A percentile compares a stretch with the other conserved stretches of the same genome.
Evolutionary conservation across 148 eudicot genomes (phyloP).

Genomic region (Vaccinium vitisidaea): DNA sequence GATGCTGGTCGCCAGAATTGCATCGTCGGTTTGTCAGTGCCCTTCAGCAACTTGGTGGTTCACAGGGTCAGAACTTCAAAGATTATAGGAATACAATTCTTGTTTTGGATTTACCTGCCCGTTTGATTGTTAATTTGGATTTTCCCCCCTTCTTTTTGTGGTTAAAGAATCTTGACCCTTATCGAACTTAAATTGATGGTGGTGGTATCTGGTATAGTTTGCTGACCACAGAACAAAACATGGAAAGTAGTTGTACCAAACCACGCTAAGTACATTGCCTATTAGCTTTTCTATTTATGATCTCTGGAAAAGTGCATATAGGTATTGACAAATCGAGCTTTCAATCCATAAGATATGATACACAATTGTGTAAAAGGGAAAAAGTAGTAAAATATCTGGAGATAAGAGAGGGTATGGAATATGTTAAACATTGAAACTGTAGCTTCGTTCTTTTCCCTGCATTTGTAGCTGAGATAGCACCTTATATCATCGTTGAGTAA

Average conservation of each 20-base stretch:
- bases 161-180: background rate
- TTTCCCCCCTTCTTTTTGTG: background rate
- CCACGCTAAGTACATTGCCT: background rate
- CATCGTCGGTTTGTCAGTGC: constrained; percentile 74
- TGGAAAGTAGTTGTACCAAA: background rate
- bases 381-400: background rate
- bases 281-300: background rate
- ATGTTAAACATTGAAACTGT: background rate
- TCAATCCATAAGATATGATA: background rate
- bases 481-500: background rate
- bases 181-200: background rate
- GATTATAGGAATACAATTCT: background rate
- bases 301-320: background rate
- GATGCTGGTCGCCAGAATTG: constrained; percentile 88
- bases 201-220: background rate
- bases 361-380: background rate
- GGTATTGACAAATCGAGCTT: background rate
- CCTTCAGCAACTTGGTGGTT: constrained; percentile 75
- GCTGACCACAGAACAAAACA: background rate
- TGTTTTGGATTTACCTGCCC: background rate
- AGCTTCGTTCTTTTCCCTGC: background rate
- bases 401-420: background rate
- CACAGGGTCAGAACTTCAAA: constrained; percentile 59
- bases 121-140: background rate
- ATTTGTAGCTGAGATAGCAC: background rate